A percentile compares a stretch with the other conserved stretches of the same genome.
Conservation (phyloP, 1,139 yeast genomes). For the Pneumocystis sp. region DNA sequence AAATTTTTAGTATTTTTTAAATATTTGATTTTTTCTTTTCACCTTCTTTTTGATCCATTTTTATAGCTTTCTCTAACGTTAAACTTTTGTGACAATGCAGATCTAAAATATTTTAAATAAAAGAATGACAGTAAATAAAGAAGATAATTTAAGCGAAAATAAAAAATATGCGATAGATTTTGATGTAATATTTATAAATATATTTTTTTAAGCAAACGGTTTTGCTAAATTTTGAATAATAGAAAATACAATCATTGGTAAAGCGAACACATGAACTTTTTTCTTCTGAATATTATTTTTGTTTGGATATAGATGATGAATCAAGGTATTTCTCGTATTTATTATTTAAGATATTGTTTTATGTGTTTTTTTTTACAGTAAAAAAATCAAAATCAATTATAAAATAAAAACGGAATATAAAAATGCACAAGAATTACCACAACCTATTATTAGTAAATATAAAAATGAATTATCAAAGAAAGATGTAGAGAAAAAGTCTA, state of each 20-base stretch:
- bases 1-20: not conserved
- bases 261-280: not conserved
- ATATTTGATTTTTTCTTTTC: not conserved
- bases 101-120: not conserved
- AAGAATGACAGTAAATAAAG: not conserved
- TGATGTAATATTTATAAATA: not conserved
- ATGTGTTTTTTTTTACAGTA: not conserved
- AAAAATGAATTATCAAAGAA: not conserved
- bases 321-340: not conserved
- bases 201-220: not conserved
- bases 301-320: not conserved
- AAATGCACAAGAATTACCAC: slow-evolving; percentile 15
- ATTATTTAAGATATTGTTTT: not conserved
- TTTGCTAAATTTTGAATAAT: not conserved
- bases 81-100: not conserved
- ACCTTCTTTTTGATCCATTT: not conserved
- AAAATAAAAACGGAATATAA: slow-evolving; percentile 17
- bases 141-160: not conserved
- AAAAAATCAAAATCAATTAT: not conserved
- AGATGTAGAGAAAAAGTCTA: slow-evolving; percentile 6
- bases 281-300: not conserved
- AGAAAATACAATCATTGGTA: not conserved
- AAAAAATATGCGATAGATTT: not conserved
- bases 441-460: slow-evolving; percentile 15
- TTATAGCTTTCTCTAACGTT: not conserved